Evolutionary conservation across 192 early-diverging fungal species (phyloP), one percentile per base, ranked within the genome.

Genomic region (Geranomyces variabilis): DNA sequence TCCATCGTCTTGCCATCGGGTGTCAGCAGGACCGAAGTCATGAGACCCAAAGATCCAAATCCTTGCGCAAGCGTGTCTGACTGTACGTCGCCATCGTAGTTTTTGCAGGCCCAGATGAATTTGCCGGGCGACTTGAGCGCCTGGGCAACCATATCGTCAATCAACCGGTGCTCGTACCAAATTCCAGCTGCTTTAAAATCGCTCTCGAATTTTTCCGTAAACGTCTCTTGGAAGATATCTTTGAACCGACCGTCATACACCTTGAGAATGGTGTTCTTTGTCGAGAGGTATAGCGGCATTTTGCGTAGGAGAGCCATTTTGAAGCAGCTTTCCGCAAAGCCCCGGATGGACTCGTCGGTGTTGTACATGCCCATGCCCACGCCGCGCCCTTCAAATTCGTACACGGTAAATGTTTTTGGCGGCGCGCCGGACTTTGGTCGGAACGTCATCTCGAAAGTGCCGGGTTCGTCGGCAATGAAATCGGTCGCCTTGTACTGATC

Each of bases 71-170:
- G 83, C 73, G 95, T 89, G 79, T 96, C 95, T 21, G 94, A 95
- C 76, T 96, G 94, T 19, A 96, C 94, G 84, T 98, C 96, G 64
- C 95, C 78, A 67, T 95, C 92, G 83, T 94, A 95, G 87, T 98
- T 98, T 80, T 95, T 95, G 80, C 87, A 88, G 14, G 96, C 95
- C 88, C 94, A 94, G 21, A 98, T 90, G 55, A 96, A 95, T 24
- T 92, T 93, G 56, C 96, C 96, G 43, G 90, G 81, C 48, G 94
- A 96, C 83, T 99, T 99, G 75, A 99, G 82, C 58, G 91, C 91
- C 83, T 99, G 95, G 7, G 96, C 96, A 79, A 96, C 94, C 95
- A 97, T 97, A 77, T 98, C 96, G 82, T 98, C 96, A 71, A 98
- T 96, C 44, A 98, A 81, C 26, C 96, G 90, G 80, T 99, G 96